Base-by-base conservation (phyloP, 192 early-diverging fungal genomes). In the Coemansia furcata region DNA sequence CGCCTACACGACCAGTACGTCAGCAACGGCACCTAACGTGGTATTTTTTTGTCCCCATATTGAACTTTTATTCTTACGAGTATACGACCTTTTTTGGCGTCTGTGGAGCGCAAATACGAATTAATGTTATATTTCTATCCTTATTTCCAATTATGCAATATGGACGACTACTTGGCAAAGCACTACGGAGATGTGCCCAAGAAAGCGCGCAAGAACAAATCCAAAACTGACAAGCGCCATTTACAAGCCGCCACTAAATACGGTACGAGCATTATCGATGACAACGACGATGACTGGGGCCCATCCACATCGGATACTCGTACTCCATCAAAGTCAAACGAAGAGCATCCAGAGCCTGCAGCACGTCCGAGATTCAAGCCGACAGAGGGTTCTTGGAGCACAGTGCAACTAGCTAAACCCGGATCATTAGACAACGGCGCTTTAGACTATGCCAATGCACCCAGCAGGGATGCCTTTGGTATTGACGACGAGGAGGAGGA, bases 161-260 rank as follows among this genome's bases (percentile, higher is more conserved):
- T 76, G 8, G 32, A 77, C 35, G 76, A 77, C 58, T 82, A 82
- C 46, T 39, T 82, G 40, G 80, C 71, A 21, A 82, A 82, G 35
- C 64, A 82, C 72, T 82, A 82, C 60, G 80, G 80, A 17, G 35
- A 71, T 2, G 36, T 55, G 1, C 23, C 74, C 12, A 60, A 69
- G 6, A 67, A 55, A 8, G 49, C 60, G 7, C 63, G 67, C 50
- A 68, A 49, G 58, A 59, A 60, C 9, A 74, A 69, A 23, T 47
- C 58, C 43, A 66, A 50, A 26, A 37, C 36, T 12, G 58, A 60
- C 6, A 63, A 69, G 49, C 46, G 52, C 14, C 58, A 36, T n/a
- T 47, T 49, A 14, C 21, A 35, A 7, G 7, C 40, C 17, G 35
- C 61, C 5, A 14, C 63, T 6, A 30, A 46, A 6, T 62, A 67